Evolutionary conservation across 2,329 filamentous ascomycete genomes (phyloP), one percentile per base, ranked within the genome.

Genomic region (Hysterium pulicare): DNA sequence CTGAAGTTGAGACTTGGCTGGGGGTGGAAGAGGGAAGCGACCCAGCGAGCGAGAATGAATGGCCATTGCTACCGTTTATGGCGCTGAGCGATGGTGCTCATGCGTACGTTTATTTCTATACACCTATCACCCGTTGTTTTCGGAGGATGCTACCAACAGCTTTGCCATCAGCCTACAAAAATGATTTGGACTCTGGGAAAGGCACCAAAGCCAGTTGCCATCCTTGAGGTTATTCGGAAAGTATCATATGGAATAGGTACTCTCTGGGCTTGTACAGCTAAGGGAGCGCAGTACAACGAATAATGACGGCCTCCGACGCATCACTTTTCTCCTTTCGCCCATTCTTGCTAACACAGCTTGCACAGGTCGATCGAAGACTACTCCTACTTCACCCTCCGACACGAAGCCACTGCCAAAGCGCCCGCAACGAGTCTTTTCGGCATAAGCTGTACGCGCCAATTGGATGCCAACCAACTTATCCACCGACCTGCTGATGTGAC

Each of bases 71-170:
- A 48, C 90, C 93, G 0, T 98, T 98, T 68, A 96, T 97, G 88
- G 93, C 93, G 20, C 71, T 98, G 59, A 93, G 88, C 44, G 93
- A 98, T 65, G 93, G 93, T 40, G 93, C 93, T 41, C 93, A 98
- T 74, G 83, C 90, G 83, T 93, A 76, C 71, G 84, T 75, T 45
- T 11, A 30, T 40, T 44, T 41, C 33, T 15, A 45, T 21, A 33
- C 36, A 33, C 37, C 39, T 23, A 19, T 16, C 28, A 7, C 28
- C 38, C 28, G 11, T 30, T 45, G 6, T 19, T 20, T 17, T 22
- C 4, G n/a, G n/a, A n/a, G n/a, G n/a, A n/a, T n/a, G n/a, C n/a
- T n/a, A n/a, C n/a, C n/a, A n/a, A n/a, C n/a, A n/a, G n/a, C n/a
- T n/a, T n/a, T n/a, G n/a, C n/a, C n/a, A n/a, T n/a, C n/a, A n/a